A percentile compares a stretch with the other conserved stretches of the same genome.
Evolutionary conservation across 2,329 filamentous ascomycete genomes (phyloP).

Genomic region (Aspergillus aculeatinus): DNA sequence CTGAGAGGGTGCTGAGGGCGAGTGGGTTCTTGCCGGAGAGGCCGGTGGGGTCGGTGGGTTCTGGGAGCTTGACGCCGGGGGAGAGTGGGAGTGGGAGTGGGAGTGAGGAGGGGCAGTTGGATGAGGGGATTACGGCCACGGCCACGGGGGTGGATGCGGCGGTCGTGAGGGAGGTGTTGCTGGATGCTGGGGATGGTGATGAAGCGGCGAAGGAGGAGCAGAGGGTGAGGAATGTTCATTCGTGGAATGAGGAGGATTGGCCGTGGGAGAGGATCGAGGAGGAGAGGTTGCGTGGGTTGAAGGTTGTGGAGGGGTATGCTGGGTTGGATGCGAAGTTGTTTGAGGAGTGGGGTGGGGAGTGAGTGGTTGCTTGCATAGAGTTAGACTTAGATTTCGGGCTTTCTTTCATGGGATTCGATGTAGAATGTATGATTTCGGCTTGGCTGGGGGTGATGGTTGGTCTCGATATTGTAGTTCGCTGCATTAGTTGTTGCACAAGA

Average conservation of each 20-base stretch:
- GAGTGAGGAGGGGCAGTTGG: not conserved
- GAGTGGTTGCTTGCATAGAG: not conserved
- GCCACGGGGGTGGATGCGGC: slow-evolving; percentile 33
- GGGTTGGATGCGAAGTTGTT: slow-evolving; percentile 53
- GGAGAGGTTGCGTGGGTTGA: slow-evolving; percentile 56
- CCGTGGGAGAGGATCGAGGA: slow-evolving; percentile 61
- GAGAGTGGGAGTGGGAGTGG: slow-evolving; percentile 21
- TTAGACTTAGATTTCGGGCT: not conserved
- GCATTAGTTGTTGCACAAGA: too few relatives aligned
- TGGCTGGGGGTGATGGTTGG: too few relatives aligned
- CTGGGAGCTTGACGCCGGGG: not conserved
- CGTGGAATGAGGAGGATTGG: slow-evolving; percentile 49
- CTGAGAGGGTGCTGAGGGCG: slow-evolving; percentile 70
- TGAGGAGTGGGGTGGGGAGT: slow-evolving; percentile 43
- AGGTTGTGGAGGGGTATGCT: slow-evolving; percentile 56
- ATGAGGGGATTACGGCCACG: slow-evolving; percentile 31
- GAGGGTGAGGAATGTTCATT: slow-evolving; percentile 31
- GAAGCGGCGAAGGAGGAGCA: slow-evolving; percentile 17
- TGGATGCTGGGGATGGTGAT: not conserved
- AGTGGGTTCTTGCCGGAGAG: slow-evolving; percentile 72
- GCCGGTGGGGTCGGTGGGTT: slow-evolving; percentile 55
- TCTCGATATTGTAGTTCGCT: too few relatives aligned
- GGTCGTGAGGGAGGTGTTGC: slow-evolving; percentile 36
- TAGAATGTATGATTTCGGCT: too few relatives aligned
- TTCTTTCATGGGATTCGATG: too few relatives aligned